Conservation (phyloP, 371 early-diverging fungal genomes). For the Entomophthora muscae region DNA sequence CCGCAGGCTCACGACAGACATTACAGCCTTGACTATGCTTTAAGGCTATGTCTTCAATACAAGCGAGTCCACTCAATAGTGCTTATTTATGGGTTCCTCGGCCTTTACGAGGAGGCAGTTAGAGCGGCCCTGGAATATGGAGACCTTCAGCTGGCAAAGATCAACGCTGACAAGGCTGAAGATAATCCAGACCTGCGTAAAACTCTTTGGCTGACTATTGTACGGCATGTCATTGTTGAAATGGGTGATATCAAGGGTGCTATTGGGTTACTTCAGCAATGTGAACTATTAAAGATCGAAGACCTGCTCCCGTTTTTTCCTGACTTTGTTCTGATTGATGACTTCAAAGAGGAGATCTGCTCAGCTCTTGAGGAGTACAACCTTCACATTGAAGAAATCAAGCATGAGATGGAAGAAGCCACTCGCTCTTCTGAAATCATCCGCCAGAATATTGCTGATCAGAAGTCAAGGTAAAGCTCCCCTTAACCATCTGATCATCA, state of each 20-base stretch:
- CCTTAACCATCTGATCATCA: slow-evolving; percentile 11
- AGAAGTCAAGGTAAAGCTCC: slow-evolving; percentile 34
- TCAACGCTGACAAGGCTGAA: slow-evolving; percentile 79
- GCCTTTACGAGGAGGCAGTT: slow-evolving; percentile 74
- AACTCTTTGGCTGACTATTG: slow-evolving; percentile 81
- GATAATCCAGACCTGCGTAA: slow-evolving; percentile 63
- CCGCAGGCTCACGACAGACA: slow-evolving; percentile 41
- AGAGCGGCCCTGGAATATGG: slow-evolving; percentile 55
- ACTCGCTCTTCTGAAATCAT: slow-evolving; percentile 69
- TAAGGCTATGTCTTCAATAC: slow-evolving; percentile 57
- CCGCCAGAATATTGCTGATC: slow-evolving; percentile 53
- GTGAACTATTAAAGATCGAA: slow-evolving; percentile 75
- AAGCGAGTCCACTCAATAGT: slow-evolving; percentile 62
- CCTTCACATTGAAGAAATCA: slow-evolving; percentile 53
- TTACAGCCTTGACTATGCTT: slow-evolving; percentile 73
- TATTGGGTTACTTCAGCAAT: slow-evolving; percentile 57
- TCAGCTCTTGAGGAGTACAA: slow-evolving; percentile 72
- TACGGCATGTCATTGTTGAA: slow-evolving; percentile 66
- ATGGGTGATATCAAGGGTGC: slow-evolving; percentile 70
- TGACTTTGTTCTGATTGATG: slow-evolving; percentile 83
- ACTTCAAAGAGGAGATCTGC: slow-evolving; percentile 83
- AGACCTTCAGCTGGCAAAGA: slow-evolving; percentile 72
- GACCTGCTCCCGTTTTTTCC: slow-evolving; percentile 91
- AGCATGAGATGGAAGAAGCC: slow-evolving; percentile 78
- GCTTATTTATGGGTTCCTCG: slow-evolving; percentile 63